Conservation (phyloP, 176 grass and related monocot genomes). For the Alopecurus myosuroides region DNA sequence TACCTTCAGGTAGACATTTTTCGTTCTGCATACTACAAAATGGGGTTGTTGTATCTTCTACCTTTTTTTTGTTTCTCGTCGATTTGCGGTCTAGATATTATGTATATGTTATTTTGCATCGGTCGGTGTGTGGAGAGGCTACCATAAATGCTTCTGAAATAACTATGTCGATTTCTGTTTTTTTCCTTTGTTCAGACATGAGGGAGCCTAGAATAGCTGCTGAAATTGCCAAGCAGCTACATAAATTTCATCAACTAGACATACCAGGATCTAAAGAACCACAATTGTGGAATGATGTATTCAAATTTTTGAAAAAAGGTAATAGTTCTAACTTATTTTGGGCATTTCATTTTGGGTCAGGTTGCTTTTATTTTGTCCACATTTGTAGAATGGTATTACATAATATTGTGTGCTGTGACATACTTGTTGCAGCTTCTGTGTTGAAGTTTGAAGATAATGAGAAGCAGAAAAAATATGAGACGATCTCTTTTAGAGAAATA, state of each 20-base stretch:
- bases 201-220: conserved; percentile 75
- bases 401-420: conserved; percentile 19
- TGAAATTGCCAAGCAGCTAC: conserved; percentile 78
- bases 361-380: conserved; percentile 14
- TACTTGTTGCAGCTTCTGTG: conserved; percentile 45
- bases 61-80: conserved; percentile 5
- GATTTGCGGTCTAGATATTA: background rate
- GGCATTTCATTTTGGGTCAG: background rate
- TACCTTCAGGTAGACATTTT: conserved; percentile 63
- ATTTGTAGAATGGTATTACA: background rate
- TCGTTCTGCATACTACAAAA: background rate
- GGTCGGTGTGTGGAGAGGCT: background rate
- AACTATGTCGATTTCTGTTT: conserved; percentile 23
- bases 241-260: conserved; percentile 72
- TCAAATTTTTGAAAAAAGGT: conserved; percentile 93
- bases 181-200: conserved; percentile 68
- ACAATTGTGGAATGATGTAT: conserved; percentile 91
- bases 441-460: conserved; percentile 70
- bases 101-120: conserved; percentile 4
- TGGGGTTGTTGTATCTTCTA: conserved; percentile 11
- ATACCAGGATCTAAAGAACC: conserved; percentile 75
- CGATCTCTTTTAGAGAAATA: conserved; percentile 87
- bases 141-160: conserved; percentile 17
- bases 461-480: conserved; percentile 65
- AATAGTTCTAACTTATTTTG: background rate